Evolutionary conservation across 805 yeast genomes (phyloP).

Genomic region (Starmera dryadoides): DNA sequence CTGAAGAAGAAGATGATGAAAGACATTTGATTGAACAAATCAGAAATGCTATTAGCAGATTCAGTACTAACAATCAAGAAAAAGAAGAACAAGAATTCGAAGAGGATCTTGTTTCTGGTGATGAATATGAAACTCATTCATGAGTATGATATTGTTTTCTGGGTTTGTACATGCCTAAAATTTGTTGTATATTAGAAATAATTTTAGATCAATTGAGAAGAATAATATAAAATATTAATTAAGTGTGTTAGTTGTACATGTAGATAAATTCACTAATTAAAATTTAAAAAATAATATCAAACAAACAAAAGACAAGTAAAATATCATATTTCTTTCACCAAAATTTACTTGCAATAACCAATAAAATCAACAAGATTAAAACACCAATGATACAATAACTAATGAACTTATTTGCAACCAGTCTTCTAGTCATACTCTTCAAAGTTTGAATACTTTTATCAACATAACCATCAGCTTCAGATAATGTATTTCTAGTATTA

Average conservation of each 20-base stretch:
- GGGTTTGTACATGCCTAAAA: too few relatives aligned
- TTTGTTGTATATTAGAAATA: too few relatives aligned
- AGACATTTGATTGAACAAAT: slow-evolving; percentile 31
- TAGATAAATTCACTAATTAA: too few relatives aligned
- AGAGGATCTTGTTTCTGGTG: slow-evolving; percentile 36
- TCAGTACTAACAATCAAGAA: slow-evolving; percentile 15
- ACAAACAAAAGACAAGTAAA: too few relatives aligned
- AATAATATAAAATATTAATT: too few relatives aligned
- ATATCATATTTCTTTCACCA: too few relatives aligned
- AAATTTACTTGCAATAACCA: slow-evolving; percentile 73
- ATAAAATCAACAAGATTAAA: slow-evolving; percentile 67
- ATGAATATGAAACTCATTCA: slow-evolving; percentile 48
- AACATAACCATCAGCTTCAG: slow-evolving; percentile 88
- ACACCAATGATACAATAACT: slow-evolving; percentile 90
- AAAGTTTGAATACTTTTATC: slow-evolving; percentile 84
- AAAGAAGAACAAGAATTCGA: slow-evolving; percentile 29
- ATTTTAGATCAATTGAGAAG: too few relatives aligned
- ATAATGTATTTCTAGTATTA: slow-evolving; percentile 77
- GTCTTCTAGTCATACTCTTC: slow-evolving; percentile 84
- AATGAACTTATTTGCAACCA: slow-evolving; percentile 85
- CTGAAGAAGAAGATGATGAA: slow-evolving; percentile 15
- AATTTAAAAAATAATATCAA: too few relatives aligned
- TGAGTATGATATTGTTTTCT: neutral
- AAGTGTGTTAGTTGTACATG: too few relatives aligned
- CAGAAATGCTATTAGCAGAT: slow-evolving; percentile 32